Base-by-base conservation (phyloP, 2,329 filamentous ascomycete species). In the Pseudocercospora crystallina region DNA sequence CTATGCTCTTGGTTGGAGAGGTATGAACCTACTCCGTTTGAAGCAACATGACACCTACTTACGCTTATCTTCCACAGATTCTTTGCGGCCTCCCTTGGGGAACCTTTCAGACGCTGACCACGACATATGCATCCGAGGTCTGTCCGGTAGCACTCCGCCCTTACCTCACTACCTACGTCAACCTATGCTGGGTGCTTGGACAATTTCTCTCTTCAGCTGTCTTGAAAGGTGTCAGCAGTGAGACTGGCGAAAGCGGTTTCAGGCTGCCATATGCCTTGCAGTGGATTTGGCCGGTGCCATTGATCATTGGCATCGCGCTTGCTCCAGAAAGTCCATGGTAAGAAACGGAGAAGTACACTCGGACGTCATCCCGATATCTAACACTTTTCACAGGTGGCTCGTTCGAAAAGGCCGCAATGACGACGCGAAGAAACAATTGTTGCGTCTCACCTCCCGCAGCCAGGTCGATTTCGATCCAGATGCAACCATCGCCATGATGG, bases 401-500 rank as follows among this genome's bases (percentile, higher is more conserved):
- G 62, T 73, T 17, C 61, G 66, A 31, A 57, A 63, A 40, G 61
- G 61, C 5, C 40, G 63, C 5, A 43, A 63, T 14, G 64, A 67
- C 10, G 65, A 65, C 38, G 70, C 70, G 3, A 61, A 56, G 38
- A 17, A 45, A 8, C 36, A 38, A 2, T 38, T 68, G 2, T 39
- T 55, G 11, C 57, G 63, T 10, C 54, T 66, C 3, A 62, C 60
- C 2, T 53, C 54, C 38, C 59, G 68, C n/a, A 61, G 66, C 2
- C 84, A 89, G 53, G 84, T 82, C 1, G 80, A 85, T 52, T 91
- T 92, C 61, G 81, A 94, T 63, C 81, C 86, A 8, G 86, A 95
- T 56, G 88, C 94, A 71, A 94, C 88, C 12, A 77, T 95, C 39
- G 85, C 87, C 61, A 94, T 95, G 89, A 95, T 96, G 87, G 82